Evolutionary conservation across 2,329 filamentous ascomycete species (phyloP).

Genomic region (Diaporthe australafricana): DNA sequence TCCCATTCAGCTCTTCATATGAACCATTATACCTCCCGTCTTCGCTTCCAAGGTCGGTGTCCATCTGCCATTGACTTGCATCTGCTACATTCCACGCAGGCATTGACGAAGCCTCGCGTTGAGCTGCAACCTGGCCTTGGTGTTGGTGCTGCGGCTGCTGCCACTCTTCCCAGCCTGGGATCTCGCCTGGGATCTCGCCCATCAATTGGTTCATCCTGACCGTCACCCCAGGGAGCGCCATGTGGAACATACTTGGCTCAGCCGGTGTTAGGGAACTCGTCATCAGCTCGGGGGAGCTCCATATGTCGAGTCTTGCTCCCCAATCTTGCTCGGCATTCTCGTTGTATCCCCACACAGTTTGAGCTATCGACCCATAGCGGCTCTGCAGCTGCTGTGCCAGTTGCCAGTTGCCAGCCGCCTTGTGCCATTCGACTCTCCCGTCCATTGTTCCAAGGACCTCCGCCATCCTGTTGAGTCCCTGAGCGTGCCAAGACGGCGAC

Average conservation of each 20-base stretch:
- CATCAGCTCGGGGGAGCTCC: not conserved
- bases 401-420: slow-evolving; percentile 18
- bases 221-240: not conserved
- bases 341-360: slow-evolving; percentile 8
- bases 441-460: not conserved
- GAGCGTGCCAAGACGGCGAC: not conserved
- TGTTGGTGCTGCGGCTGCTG: not conserved
- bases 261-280: not conserved
- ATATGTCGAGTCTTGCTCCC: not conserved
- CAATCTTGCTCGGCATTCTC: not conserved
- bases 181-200: too few species aligned
- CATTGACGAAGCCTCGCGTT: not conserved
- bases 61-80: not conserved
- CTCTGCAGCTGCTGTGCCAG: slow-evolving; percentile 6
- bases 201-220: not conserved
- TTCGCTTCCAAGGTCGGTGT: not conserved
- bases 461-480: not conserved
- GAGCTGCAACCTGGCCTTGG: not conserved
- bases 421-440: not conserved
- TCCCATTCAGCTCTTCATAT: not conserved
- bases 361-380: not conserved
- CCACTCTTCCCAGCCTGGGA: not conserved
- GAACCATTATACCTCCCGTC: not conserved
- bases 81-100: not conserved
- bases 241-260: not conserved